Percentiles rank a stretch among this genome's conserved stretches.
Evolutionary conservation across 2,329 filamentous ascomycete species (phyloP).

Genomic region (Fusarium sambucinum): DNA sequence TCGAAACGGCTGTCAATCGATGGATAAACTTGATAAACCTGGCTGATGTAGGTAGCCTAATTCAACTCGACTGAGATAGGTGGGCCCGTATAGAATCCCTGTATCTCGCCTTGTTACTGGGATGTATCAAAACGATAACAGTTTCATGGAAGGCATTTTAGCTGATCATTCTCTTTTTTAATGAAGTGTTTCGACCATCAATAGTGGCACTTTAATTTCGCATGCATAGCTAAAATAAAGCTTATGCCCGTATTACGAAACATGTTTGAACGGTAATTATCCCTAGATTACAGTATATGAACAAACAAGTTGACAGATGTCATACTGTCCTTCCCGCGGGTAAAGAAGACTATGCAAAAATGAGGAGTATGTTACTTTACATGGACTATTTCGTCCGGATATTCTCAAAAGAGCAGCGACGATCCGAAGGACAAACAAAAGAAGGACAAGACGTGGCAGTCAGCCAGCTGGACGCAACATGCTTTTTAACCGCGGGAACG

Average conservation of each 20-base stretch:
- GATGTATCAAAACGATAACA: conserved; percentile 28
- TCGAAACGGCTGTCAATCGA: neutral
- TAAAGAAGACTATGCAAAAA: neutral
- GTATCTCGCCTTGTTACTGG: conserved; percentile 1
- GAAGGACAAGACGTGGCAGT: neutral
- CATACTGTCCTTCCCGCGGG: neutral
- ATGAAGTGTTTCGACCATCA: neutral
- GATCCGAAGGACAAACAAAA: neutral
- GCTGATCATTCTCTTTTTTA: conserved; percentile 19
- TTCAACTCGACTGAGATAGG: conserved; percentile 13
- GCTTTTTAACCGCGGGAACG: neutral
- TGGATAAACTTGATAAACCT: neutral
- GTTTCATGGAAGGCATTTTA: conserved; percentile 12
- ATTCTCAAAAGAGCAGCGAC: neutral
- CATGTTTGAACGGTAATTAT: conserved; percentile 6
- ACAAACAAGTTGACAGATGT: neutral
- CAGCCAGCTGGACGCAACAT: neutral
- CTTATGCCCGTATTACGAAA: neutral
- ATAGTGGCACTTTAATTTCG: conserved; percentile 17
- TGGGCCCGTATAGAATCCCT: conserved; percentile 18
- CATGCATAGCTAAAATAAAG: neutral
- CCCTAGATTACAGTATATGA: neutral
- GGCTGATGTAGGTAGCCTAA: neutral
- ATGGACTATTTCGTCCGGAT: neutral
- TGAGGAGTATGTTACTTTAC: neutral